Percentiles rank a stretch among this genome's conserved stretches.
Conservation (phyloP, 139 green algal genomes). For the Monoraphidium neglectum region DNA sequence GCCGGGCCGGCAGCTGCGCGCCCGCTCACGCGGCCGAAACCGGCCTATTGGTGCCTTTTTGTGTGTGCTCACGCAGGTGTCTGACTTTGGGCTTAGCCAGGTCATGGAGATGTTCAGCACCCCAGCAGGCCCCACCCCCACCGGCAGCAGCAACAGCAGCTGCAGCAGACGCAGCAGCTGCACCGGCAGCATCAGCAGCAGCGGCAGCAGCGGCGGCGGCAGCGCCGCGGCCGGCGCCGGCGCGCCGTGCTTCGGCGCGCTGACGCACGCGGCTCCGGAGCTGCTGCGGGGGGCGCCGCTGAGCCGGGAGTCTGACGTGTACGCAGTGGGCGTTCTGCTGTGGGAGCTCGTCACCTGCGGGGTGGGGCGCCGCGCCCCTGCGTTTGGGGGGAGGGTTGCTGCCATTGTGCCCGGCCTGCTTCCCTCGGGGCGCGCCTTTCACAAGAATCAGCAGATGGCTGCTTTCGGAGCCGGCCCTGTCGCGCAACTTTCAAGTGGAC, state of each 20-base stretch:
- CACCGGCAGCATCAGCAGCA: too few relatives aligned
- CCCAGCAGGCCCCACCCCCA: background rate
- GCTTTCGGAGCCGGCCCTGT: too few relatives aligned
- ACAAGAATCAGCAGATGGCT: too few relatives aligned
- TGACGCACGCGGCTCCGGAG: conserved; percentile 35
- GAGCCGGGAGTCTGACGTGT: conserved; percentile 29
- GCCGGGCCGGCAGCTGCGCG: background rate
- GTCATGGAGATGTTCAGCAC: conserved; percentile 31
- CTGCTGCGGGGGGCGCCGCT: conserved; percentile 19
- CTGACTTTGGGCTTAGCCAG: conserved; percentile 80
- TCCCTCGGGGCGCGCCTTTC: too few relatives aligned
- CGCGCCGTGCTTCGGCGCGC: conserved; percentile 14
- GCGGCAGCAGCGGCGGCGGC: background rate
- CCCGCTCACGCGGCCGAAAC: background rate
- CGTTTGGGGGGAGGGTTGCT: too few relatives aligned
- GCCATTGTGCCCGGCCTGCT: too few relatives aligned
- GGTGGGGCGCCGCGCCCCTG: too few relatives aligned
- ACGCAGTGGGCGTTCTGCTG: conserved; percentile 38
- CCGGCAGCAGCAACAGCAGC: background rate
- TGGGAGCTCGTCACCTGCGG: conserved; percentile 40
- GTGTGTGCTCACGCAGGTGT: too few relatives aligned
- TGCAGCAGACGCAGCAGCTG: too few relatives aligned
- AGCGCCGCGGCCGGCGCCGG: background rate
- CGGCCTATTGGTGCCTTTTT: too few relatives aligned
- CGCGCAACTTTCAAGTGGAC: too few relatives aligned